Evolutionary conservation across 345 rosid species (phyloP).

Genomic region (Salix arbutifolia): DNA sequence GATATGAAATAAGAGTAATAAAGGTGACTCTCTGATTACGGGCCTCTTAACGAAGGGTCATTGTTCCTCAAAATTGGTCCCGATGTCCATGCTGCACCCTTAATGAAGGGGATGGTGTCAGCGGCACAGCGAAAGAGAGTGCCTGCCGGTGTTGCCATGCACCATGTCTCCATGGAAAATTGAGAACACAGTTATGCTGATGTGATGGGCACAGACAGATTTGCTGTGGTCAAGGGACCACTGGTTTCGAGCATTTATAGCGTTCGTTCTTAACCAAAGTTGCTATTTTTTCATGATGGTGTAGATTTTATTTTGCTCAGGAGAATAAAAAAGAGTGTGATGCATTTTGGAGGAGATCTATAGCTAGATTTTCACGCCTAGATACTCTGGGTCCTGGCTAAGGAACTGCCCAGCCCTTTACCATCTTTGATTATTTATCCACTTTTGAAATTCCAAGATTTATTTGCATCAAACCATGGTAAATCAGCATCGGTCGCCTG

Average conservation of each 20-base stretch:
- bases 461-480: background rate
- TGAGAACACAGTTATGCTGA: slow-evolving; percentile 8
- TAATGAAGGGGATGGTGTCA: slow-evolving; percentile 13
- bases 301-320: background rate
- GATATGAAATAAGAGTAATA: too few species aligned
- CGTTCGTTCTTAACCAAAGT: slow-evolving; percentile 21
- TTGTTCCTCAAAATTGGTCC: slow-evolving; percentile 26
- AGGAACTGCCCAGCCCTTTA: too few species aligned
- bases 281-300: slow-evolving; percentile 11
- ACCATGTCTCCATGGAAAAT: slow-evolving; percentile 4
- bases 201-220: slow-evolving; percentile 12
- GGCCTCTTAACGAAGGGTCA: background rate
- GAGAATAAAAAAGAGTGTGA: slow-evolving; percentile 1
- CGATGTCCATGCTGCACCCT: background rate
- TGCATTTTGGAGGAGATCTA: background rate
- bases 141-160: background rate
- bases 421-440: background rate
- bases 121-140: background rate
- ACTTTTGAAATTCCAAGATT: background rate
- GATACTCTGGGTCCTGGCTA: background rate
- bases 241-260: slow-evolving; percentile 9
- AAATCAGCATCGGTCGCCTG: background rate
- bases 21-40: too few species aligned
- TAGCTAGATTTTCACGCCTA: background rate
- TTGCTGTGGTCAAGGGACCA: slow-evolving; percentile 21